Evolutionary conservation across 2,329 filamentous ascomycete genomes (phyloP), one percentile per base, ranked within the genome.

Genomic region (Epichloe hybrida): DNA sequence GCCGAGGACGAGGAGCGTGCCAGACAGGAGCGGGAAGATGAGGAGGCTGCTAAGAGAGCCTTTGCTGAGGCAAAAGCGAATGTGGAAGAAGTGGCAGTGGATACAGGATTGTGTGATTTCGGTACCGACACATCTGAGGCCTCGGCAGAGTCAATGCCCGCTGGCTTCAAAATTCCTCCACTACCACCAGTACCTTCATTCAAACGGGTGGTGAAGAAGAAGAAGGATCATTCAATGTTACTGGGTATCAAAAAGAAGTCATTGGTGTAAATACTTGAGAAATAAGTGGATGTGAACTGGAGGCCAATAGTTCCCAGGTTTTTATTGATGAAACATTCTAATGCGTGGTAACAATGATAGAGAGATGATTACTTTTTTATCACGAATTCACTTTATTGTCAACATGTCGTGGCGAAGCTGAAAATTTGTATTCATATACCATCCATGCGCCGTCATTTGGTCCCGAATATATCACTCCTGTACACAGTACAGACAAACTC

Each of bases 161-260:
- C 21, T 37, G 47, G 39, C 7, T 43, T 43, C 34, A 38, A 49
- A 9, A 3, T 31, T 37, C 61, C 63, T 1, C 53, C 56, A 8
- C 17, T 54, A 5, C 47, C 41, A 37, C 71, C 80, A 2, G 27
- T 11, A 11, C 75, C 77, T 5, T 80, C 79, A 0, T 94, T 91
- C 61, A 85, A 86, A 65, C 75, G 86, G 53, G 79, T 81, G 42
- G 75, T 84, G 46, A 95, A 95, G 71, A 84, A 88, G 70, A 97
- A 95, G 71, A 95, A 93, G 67, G 82, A 93, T 53, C 78, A 85
- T 52, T 72, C 81, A 0, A 81, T 84, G 13, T 71, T 83, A 21
- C 67, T 95, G 46, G 89, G 90, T 1, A 90, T 96, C 60, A 96
- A 95, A 73, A 93, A 88, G 74, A 91, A 89, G 68, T 72, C 76